Evolutionary conservation across 495 filamentous ascomycete species (phyloP), one percentile per base, ranked within the genome.

Genomic region (Echria macrotheca): DNA sequence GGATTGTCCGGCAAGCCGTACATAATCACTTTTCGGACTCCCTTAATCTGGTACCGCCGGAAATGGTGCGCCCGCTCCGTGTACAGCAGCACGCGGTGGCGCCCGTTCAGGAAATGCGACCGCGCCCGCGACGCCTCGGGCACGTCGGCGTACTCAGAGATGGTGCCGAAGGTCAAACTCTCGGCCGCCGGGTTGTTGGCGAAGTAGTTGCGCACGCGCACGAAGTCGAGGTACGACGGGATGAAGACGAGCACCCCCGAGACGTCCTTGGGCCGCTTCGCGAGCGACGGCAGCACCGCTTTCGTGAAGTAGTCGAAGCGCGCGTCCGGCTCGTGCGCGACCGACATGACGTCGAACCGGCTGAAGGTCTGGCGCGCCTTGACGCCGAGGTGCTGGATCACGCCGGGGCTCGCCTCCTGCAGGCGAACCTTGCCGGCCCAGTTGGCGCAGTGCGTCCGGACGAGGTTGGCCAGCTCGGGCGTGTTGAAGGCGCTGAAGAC

Each of bases 61-160:
- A 97, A 98, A 64, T 98, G 94, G 69, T 97, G 94, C 14, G 90
- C 84, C 22, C 93, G 83, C 65, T 91, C 91, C 7, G 89, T 90
- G 66, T 97, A 97, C 14, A 98, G 72, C 28, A 98, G 69, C 17
- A 96, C 76, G 28, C 82, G 82, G 56, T 95, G 85, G 22, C 87
- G 75, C 4, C 91, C 91, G 36, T 68, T 83, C 49, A 89, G 65
- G 69, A 98, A 97, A 58, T 96, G 87, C 11, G 86, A 87, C 6
- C 91, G 76, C 15, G 94, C 87, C 15, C 91, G 83, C 22, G 85
- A 81, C 32, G 89, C 81, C 44, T 91, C 88, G 12, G 79, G 73
- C 4, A 81, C 67, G 33, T 84, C 75, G 0, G 87, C 84, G 65
- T 98, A 95, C 63, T 98, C 93, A 46, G 85, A 89, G 38, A 98